Base-by-base conservation (phyloP, 192 early-diverging fungal genomes). In the Chytriomyces sp. region DNA sequence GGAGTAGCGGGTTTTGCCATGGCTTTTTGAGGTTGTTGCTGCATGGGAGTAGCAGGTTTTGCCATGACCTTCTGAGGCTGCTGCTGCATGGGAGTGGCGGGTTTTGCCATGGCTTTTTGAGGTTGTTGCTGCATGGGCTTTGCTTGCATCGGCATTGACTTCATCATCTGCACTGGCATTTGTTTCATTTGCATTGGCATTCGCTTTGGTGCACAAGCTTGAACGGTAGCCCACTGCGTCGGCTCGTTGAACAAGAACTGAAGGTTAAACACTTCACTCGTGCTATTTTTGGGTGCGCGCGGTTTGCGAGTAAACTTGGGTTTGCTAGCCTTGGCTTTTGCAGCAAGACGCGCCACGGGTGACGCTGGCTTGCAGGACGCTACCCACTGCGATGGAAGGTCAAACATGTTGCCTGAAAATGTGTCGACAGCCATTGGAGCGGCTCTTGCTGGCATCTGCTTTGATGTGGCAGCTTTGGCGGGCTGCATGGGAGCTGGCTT, bases 181-280 rank as follows among this genome's bases (percentile, higher is more conserved):
- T 49, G 68, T 20, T 69, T 20, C 11, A 57, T 28, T 23, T 46
- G 49, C 16, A 9, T 23, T 57, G 69, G 11, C 7, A 75, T 66
- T 10, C 61, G 44, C 45, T 74, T 74, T 4, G 72, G 72, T 3
- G 72, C 26, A 63, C 45, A 5, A 2, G 60, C 18, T 45, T 60
- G 18, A 26, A 24, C 10, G n/a, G 72, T 45, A 20, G 72, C 72
- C 11, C 45, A 74, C n/a, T 47, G 63, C 2, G 72, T 10, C 16
- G 13, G 10, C 72, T 74, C 72, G 10, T 23, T 13, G 72, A 74
- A 74, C 23, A 74, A 6, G 35, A 74, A 74, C 8, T 44, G 11
- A 11, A 74, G 46, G 61, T 59, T 74, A 61, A 74, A 74, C n/a
- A 74, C 45, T 45, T 74, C 72, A 47, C n/a, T 63, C 60, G 72